Conservation (phyloP, 306 rosid species). For the Lathyrus oleraceus region DNA sequence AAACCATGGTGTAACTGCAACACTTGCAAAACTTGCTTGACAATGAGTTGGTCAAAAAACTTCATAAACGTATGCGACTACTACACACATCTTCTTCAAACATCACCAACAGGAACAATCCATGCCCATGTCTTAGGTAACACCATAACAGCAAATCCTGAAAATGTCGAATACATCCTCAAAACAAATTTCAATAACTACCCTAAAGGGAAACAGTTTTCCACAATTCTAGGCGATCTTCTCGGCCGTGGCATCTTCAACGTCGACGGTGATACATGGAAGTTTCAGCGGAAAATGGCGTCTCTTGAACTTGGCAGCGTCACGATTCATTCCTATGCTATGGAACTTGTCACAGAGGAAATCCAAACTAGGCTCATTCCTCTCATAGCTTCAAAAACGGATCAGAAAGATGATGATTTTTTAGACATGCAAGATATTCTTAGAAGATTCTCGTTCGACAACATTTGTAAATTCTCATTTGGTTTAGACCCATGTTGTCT, state of each 20-base stretch:
- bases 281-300: slow-evolving; percentile 81
- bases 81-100: slow-evolving; percentile 68
- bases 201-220: slow-evolving; percentile 77
- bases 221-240: slow-evolving; percentile 77
- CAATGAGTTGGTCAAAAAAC: slow-evolving; percentile 41
- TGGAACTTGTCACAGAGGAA: slow-evolving; percentile 47
- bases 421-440: slow-evolving; percentile 78
- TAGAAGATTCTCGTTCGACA: slow-evolving; percentile 74
- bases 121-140: slow-evolving; percentile 68
- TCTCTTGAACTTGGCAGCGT: slow-evolving; percentile 71
- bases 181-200: slow-evolving; percentile 71
- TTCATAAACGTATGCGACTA: slow-evolving; percentile 71
- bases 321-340: slow-evolving; percentile 59
- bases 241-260: slow-evolving; percentile 84
- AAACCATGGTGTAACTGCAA: slow-evolving; percentile 82
- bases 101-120: slow-evolving; percentile 58
- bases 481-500: slow-evolving; percentile 88
- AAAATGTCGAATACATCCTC: slow-evolving; percentile 74
- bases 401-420: neutral
- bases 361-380: slow-evolving; percentile 58
- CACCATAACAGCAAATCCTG: slow-evolving; percentile 67
- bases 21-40: slow-evolving; percentile 53
- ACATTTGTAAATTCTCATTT: slow-evolving; percentile 68
- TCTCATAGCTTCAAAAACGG: neutral
- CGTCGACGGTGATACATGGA: slow-evolving; percentile 73